A percentile compares a stretch with the other conserved stretches of the same genome.
Conservation (phyloP, 352 stramenopile genomes). For the Phytophthora podocarpi region DNA sequence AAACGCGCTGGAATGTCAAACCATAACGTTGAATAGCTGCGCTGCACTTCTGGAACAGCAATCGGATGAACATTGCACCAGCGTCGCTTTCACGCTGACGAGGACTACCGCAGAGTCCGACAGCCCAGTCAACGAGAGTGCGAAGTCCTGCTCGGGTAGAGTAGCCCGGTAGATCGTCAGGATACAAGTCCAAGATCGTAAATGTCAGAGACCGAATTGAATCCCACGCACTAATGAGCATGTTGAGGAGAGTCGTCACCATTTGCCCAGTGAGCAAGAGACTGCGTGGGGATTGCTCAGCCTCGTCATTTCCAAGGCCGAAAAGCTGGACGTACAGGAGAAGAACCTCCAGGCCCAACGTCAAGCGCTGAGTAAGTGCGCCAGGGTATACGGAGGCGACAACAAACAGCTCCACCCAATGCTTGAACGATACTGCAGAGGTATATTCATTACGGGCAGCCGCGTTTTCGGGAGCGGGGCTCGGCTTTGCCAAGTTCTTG, state of each 20-base stretch:
- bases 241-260: constrained; percentile 74
- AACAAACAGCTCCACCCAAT: constrained; percentile 74
- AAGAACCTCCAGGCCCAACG: constrained; percentile 73
- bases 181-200: constrained; percentile 74
- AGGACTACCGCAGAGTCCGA: constrained; percentile 73
- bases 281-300: constrained; percentile 15
- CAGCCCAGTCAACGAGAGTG: constrained; percentile 66
- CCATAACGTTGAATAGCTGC: constrained; percentile 45
- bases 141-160: constrained; percentile 44
- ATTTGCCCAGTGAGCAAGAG: constrained; percentile 64
- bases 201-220: constrained; percentile 72
- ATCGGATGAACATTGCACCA: constrained; percentile 83
- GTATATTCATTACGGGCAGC: constrained; percentile 26
- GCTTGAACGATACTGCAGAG: constrained; percentile 54
- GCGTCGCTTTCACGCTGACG: constrained; percentile 86
- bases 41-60: constrained; percentile 75
- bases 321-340: constrained; percentile 79
- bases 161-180: constrained; percentile 63
- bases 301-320: constrained; percentile 34
- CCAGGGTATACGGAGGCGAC: constrained; percentile 68
- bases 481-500: constrained; percentile 38
- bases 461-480: neutral
- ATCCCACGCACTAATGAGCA: constrained; percentile 84
- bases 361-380: constrained; percentile 70
- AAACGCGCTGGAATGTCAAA: constrained; percentile 35